phyloP scores from a whole-genome alignment of 2,329 filamentous ascomycete genomes.

The Trichophyton benhamiae region DNA sequence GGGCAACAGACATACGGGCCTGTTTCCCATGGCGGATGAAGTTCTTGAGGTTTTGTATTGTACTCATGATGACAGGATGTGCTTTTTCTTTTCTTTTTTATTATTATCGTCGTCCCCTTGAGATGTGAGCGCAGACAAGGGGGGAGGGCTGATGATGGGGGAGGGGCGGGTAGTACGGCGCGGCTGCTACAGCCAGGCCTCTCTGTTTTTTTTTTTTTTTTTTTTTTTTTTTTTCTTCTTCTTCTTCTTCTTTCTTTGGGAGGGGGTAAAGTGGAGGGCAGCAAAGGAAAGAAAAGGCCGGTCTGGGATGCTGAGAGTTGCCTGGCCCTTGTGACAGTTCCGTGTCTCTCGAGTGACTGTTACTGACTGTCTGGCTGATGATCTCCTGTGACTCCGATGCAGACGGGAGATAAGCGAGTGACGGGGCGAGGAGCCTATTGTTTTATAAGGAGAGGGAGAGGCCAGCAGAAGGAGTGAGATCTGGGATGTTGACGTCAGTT shows the following conservation, averaged over 20 bases:
- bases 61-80: slow-evolving; percentile 39
- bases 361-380: neutral
- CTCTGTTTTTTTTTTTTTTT: neutral
- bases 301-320: neutral
- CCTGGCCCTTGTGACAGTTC: neutral
- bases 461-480: neutral
- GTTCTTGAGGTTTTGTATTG: slow-evolving; percentile 93
- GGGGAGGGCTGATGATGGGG: neutral
- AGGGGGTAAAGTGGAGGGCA: neutral
- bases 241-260: neutral
- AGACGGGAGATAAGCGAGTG: neutral
- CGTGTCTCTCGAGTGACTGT: neutral
- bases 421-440: neutral
- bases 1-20: slow-evolving; percentile 56
- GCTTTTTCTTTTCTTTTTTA: neutral
- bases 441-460: neutral
- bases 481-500: slow-evolving; percentile 4
- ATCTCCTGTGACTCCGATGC: neutral
- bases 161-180: neutral
- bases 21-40: slow-evolving; percentile 98
- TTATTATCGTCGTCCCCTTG: no score
- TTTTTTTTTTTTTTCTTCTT: neutral
- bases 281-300: no score
- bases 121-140: neutral
- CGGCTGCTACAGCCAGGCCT: neutral